Conservation (phyloP, 2,329 filamentous ascomycete genomes). For the Clathrospora elynae region DNA sequence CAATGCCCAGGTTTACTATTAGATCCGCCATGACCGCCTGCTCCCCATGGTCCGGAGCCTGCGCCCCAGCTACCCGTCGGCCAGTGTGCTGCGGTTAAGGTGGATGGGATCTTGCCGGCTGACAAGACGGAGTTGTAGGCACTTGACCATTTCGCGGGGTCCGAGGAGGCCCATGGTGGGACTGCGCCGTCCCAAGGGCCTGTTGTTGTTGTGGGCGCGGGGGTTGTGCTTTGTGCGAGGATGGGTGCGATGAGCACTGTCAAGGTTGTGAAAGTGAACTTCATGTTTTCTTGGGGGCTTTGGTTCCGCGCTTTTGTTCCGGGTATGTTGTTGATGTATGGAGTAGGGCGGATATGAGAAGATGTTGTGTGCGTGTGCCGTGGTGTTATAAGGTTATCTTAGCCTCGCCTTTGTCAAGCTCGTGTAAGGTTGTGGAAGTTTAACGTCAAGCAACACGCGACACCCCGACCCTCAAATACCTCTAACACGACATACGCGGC, state of each 20-base stretch:
- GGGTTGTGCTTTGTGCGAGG: constrained; percentile 16
- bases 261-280: constrained; percentile 8
- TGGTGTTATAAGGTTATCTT: background rate
- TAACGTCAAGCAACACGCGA: constrained; percentile 55
- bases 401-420: background rate
- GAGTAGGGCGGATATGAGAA: too few species aligned
- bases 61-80: constrained; percentile 32
- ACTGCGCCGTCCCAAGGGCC: constrained; percentile 6
- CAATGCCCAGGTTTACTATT: constrained; percentile 23
- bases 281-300: constrained; percentile 7
- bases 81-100: constrained; percentile 30
- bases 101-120: constrained; percentile 32
- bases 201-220: constrained; percentile 12
- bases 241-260: constrained; percentile 8
- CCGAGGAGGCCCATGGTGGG: constrained; percentile 30
- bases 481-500: constrained; percentile 14
- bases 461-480: constrained; percentile 15
- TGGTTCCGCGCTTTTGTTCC: background rate
- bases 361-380: background rate
- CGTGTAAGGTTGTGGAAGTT: constrained; percentile 33
- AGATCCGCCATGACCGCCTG: constrained; percentile 9
- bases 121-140: constrained; percentile 36
- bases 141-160: constrained; percentile 31
- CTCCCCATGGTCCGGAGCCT: constrained; percentile 25
- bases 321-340: too few species aligned